Conservation (phyloP, 345 rosid genomes). For the Adansonia digitata region DNA sequence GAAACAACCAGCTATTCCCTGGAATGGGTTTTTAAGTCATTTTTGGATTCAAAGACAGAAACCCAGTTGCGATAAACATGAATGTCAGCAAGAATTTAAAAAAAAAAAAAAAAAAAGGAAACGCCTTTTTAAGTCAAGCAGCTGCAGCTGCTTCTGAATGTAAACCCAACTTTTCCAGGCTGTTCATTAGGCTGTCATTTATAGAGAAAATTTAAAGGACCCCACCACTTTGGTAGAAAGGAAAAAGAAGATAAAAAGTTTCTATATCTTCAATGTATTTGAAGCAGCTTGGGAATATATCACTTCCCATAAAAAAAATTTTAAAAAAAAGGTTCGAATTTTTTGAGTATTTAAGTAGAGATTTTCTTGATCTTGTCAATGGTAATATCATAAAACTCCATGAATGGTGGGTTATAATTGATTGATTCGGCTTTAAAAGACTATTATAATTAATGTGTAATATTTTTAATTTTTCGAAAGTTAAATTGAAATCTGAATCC, state of each 20-base stretch:
- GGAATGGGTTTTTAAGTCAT: neutral
- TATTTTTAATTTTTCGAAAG: too few relatives aligned
- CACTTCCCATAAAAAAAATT: neutral
- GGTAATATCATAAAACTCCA: too few relatives aligned
- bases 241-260: neutral
- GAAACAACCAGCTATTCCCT: slow-evolving; percentile 3
- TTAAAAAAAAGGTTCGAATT: too few relatives aligned
- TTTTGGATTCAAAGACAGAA: slow-evolving; percentile 15
- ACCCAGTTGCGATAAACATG: slow-evolving; percentile 27
- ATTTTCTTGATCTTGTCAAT: too few relatives aligned
- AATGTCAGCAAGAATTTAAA: slow-evolving; percentile 24
- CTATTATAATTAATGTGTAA: too few relatives aligned
- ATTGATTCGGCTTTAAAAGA: too few relatives aligned
- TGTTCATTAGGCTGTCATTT: slow-evolving; percentile 78
- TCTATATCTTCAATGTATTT: neutral
- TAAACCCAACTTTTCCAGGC: slow-evolving; percentile 74
- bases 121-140: neutral
- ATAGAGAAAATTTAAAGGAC: slow-evolving; percentile 27
- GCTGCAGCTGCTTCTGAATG: slow-evolving; percentile 16
- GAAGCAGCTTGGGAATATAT: neutral
- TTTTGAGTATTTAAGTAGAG: too few relatives aligned
- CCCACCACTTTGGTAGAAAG: slow-evolving; percentile 27
- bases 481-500: too few relatives aligned
- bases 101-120: neutral
- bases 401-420: too few relatives aligned